phyloP scores from a whole-genome alignment of 1,139 yeast species.

The Candida buenavistaensis region DNA sequence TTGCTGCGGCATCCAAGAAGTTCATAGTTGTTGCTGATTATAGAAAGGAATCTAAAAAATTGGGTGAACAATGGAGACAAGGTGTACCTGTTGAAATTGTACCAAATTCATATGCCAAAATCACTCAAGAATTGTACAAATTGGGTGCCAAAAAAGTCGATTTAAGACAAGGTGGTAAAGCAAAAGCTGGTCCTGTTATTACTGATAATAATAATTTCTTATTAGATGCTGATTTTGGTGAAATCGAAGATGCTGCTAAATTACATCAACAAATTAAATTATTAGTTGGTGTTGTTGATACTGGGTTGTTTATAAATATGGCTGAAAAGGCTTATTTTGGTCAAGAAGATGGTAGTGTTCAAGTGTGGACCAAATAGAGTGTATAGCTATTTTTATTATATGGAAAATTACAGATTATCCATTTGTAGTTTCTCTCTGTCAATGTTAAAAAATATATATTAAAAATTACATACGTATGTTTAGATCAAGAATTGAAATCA shows the following conservation, averaged over 20 bases:
- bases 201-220: conserved; percentile 95
- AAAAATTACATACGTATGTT: conserved; percentile 1
- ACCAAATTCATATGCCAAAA: conserved; percentile 82
- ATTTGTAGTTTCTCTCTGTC: too few species aligned
- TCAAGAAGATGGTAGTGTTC: conserved; percentile 68
- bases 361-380: conserved; percentile 13
- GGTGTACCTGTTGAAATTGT: conserved; percentile 97
- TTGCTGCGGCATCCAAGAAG: conserved; percentile 74
- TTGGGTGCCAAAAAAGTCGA: conserved; percentile 68
- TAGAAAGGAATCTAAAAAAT: conserved; percentile 64
- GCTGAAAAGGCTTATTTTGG: conserved; percentile 89
- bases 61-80: conserved; percentile 82
- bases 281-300: conserved; percentile 94
- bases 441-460: not conserved
- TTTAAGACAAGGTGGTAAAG: conserved; percentile 83
- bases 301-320: conserved; percentile 78
- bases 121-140: conserved; percentile 56
- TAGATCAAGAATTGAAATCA: not conserved
- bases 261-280: conserved; percentile 68
- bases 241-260: conserved; percentile 56
- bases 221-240: conserved; percentile 92
- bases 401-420: too few species aligned
- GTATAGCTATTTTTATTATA: conserved; percentile 1
- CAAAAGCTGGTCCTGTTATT: conserved; percentile 98
- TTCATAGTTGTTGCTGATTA: conserved; percentile 92